Conservation (phyloP, 192 early-diverging fungal species). For the Gonapodya sp. region DNA sequence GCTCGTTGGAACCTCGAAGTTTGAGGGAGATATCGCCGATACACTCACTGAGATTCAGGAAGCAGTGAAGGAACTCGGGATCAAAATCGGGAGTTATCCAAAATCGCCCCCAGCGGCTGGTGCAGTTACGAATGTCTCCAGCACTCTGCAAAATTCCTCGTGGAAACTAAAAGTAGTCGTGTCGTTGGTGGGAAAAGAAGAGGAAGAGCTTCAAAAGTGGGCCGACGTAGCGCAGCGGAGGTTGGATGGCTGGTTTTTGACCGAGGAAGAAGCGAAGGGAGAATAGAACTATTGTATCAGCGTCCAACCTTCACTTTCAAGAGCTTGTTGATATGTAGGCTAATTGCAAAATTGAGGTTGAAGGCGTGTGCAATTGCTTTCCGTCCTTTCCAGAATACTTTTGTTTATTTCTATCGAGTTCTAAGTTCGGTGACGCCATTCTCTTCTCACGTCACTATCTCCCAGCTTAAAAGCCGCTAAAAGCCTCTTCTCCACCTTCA, state of each 20-base stretch:
- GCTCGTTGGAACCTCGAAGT: conserved; percentile 32
- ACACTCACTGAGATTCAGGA: conserved; percentile 28
- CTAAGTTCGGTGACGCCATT: no score
- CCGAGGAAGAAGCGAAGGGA: neutral
- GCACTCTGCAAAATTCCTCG: neutral
- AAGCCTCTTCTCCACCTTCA: no score
- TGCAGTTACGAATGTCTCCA: neutral
- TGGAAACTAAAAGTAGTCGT: conserved; percentile 31
- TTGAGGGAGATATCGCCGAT: conserved; percentile 35
- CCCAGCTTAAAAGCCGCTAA: no score
- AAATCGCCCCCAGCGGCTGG: conserved; percentile 23
- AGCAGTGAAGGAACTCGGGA: conserved; percentile 12
- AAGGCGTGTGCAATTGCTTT: no score
- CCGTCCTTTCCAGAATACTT: no score
- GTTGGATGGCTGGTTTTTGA: conserved; percentile 2
- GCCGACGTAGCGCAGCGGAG: neutral
- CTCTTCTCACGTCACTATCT: no score
- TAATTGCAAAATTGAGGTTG: no score
- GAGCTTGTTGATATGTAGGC: no score
- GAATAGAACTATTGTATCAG: no score
- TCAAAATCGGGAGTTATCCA: conserved; percentile 38
- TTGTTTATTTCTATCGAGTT: no score
- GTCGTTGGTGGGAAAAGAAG: conserved; percentile 33
- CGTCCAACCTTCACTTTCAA: no score
- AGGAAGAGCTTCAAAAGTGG: neutral